Base-by-base conservation (phyloP, 2,329 filamentous ascomycete genomes). In the Microsporum canis region DNA sequence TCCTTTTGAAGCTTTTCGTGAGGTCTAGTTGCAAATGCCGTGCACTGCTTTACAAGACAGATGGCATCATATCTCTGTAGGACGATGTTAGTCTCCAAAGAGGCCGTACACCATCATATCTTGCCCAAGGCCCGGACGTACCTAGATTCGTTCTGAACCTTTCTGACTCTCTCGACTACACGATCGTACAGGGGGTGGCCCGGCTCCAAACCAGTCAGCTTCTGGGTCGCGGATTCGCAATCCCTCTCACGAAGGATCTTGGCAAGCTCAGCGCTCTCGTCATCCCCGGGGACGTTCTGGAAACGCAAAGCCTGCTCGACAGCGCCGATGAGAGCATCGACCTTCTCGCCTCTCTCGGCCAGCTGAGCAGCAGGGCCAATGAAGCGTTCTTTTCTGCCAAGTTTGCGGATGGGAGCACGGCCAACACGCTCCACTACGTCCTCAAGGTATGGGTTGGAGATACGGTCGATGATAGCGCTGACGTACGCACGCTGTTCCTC, bases 381-480 rank as follows among this genome's bases (percentile, higher is more conserved):
- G 79, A 99, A 96, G 51, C 94, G 91, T 79, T 99, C 94, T 79
- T 95, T 94, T 75, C 91, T 88, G 66, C 87, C 87, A 38, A 99
- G 83, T 82, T 99, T 99, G 73, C 94, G 88, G 63, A 99, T 80
- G 17, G 94, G 94, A 17, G 91, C 92, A 72, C 94, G 91, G 61
- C 92, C 94, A 66, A 99, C 94, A 75, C 94, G 91, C 79, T 95
- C 90, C 39, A 96, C 91, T 10, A 87, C 87, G 75, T 99, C 92
- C 76, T 95, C 89, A 62, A 96, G 82, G 67, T 91, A 86, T 12
- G 90, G 91, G 80, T 97, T 97, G 74, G 89, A 89, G 75, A 97
- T 96, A 69, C 92, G 89, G 69, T 82, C 83, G 72, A 99, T 84
- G 77, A 99, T 99, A 78, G 89, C 91, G 71, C 94, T 82, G 63